Evolutionary conservation across 441 rosid species (phyloP).

Genomic region (Macaranga tanarius): DNA sequence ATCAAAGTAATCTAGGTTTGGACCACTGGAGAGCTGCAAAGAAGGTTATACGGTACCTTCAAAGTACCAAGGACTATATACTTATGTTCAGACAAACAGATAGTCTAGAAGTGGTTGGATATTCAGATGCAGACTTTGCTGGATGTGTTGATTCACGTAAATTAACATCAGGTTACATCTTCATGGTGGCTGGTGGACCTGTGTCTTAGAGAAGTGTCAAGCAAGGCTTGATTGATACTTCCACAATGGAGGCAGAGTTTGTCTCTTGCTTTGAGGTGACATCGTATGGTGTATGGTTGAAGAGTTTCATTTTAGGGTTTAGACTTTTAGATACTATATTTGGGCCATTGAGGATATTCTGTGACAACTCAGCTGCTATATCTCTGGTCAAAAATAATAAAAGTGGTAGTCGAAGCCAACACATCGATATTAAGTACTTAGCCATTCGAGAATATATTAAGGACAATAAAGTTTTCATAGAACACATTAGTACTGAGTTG

Average conservation of each 20-base stretch:
- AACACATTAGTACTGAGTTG: too few species aligned
- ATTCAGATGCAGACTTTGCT: neutral
- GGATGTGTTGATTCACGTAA: too few species aligned
- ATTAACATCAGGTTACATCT: neutral
- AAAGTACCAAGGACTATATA: neutral
- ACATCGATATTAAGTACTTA: conserved; percentile 7
- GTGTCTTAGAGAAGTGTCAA: neutral
- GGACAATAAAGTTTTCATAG: too few species aligned
- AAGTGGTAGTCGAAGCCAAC: neutral
- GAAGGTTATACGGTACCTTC: neutral
- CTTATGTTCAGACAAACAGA: neutral
- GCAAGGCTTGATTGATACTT: neutral
- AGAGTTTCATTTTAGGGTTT: neutral
- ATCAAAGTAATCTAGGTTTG: neutral
- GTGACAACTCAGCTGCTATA: too few species aligned
- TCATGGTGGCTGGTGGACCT: neutral
- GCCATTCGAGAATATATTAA: neutral
- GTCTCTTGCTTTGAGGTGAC: neutral
- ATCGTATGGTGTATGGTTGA: neutral
- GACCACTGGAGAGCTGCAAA: too few species aligned
- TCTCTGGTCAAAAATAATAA: too few species aligned
- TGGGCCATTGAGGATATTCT: too few species aligned
- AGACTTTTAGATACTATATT: neutral
- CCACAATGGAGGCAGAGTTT: too few species aligned
- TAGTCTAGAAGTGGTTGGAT: neutral